Evolutionary conservation across 2,329 filamentous ascomycete genomes (phyloP).

Genomic region (Dryadomyces quercivorus): DNA sequence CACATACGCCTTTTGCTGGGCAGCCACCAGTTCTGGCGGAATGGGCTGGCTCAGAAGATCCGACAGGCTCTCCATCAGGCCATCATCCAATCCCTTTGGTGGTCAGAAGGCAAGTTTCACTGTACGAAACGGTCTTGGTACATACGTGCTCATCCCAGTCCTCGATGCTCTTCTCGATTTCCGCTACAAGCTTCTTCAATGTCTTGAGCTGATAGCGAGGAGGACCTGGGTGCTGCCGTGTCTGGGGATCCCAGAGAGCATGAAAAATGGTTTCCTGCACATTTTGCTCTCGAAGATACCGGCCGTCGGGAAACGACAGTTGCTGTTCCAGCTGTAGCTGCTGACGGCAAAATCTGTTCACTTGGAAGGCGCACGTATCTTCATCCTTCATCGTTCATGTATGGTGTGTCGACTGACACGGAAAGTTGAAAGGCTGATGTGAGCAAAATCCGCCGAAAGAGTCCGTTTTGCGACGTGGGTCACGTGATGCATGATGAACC

Average conservation of each 20-base stretch:
- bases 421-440: neutral
- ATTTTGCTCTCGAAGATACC: constrained; percentile 51
- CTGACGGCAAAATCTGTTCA: constrained; percentile 48
- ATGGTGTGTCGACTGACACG: neutral
- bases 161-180: constrained; percentile 61
- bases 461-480: too few species aligned
- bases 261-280: constrained; percentile 45
- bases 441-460: too few species aligned
- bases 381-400: neutral
- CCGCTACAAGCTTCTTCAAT: constrained; percentile 58
- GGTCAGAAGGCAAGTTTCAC: neutral
- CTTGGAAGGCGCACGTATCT: neutral
- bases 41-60: neutral
- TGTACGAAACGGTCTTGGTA: constrained; percentile 9
- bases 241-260: constrained; percentile 34
- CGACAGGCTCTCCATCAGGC: neutral
- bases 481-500: too few species aligned
- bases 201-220: constrained; percentile 57
- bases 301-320: constrained; percentile 52
- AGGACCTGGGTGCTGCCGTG: constrained; percentile 33
- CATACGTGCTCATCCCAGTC: constrained; percentile 85
- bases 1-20: neutral
- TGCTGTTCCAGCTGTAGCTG: constrained; percentile 62
- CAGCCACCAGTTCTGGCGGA: neutral
- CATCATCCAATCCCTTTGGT: neutral